A percentile compares a stretch with the other conserved stretches of the same genome.
Evolutionary conservation across 202 grass and related monocot species (phyloP).

Genomic region (Alloteropsis angusta): DNA sequence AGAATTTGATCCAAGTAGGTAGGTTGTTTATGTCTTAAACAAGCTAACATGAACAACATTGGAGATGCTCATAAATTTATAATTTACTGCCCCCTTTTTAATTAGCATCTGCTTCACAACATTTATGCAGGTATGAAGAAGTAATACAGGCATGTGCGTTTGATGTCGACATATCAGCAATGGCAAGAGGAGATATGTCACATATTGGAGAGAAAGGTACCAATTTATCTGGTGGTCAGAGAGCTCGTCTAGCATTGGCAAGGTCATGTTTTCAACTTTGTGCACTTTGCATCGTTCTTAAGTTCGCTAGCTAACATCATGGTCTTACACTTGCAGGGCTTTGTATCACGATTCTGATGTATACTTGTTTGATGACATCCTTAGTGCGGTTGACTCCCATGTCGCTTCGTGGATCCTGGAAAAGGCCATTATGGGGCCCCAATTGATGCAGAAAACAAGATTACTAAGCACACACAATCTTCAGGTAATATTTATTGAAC

Average conservation of each 20-base stretch:
- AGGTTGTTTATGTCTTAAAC: slow-evolving; percentile 8
- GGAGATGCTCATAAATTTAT: neutral
- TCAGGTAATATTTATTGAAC: slow-evolving; percentile 42
- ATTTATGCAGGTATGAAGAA: slow-evolving; percentile 70
- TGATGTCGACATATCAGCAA: slow-evolving; percentile 76
- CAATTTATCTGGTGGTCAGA: slow-evolving; percentile 96
- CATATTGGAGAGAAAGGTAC: slow-evolving; percentile 79
- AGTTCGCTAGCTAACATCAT: slow-evolving; percentile 24
- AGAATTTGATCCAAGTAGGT: slow-evolving; percentile 69
- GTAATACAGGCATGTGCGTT: slow-evolving; percentile 79
- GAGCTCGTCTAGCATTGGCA: slow-evolving; percentile 81
- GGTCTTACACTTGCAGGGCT: slow-evolving; percentile 46
- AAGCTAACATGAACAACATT: neutral
- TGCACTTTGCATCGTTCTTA: neutral
- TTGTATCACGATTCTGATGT: slow-evolving; percentile 79
- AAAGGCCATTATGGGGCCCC: slow-evolving; percentile 49
- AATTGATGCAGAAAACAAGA: slow-evolving; percentile 71
- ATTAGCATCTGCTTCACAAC: slow-evolving; percentile 7
- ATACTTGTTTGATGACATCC: slow-evolving; percentile 89
- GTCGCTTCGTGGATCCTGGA: slow-evolving; percentile 84
- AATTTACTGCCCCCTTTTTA: neutral
- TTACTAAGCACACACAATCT: slow-evolving; percentile 80
- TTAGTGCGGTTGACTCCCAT: slow-evolving; percentile 93
- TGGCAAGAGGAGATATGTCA: slow-evolving; percentile 68
- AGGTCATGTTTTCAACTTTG: slow-evolving; percentile 35